Percentiles rank a stretch among this genome's conserved stretches.
These are phyloP conservation scores for Penicillium olsonii DNA, from an alignment of 2,329 filamentous ascomycete species.

Conservation along the genomic window DNA sequence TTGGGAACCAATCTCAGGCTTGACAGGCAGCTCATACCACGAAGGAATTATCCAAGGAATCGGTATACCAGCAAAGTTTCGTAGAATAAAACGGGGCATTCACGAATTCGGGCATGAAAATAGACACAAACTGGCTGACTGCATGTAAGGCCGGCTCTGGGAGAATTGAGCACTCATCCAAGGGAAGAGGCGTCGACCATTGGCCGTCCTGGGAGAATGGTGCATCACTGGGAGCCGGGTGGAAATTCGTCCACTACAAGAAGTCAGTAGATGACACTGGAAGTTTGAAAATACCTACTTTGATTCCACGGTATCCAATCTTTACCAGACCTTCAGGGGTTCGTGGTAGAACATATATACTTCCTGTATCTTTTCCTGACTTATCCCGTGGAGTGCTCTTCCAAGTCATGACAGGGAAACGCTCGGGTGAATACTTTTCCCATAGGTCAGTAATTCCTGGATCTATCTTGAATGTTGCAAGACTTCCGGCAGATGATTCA, in stretches of 20 bases:
- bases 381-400: slow-evolving; percentile 29
- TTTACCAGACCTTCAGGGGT: slow-evolving; percentile 30
- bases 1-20: no score
- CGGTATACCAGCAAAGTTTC: slow-evolving; percentile 41
- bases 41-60: slow-evolving; percentile 38
- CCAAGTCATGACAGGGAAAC: slow-evolving; percentile 37
- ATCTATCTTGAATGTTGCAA: slow-evolving; percentile 33
- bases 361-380: slow-evolving; percentile 32
- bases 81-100: slow-evolving; percentile 25
- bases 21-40: slow-evolving; percentile 12
- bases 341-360: slow-evolving; percentile 32
- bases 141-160: slow-evolving; percentile 25
- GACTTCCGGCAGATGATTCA: slow-evolving; percentile 32
- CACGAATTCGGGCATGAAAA: slow-evolving; percentile 31
- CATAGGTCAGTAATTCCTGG: slow-evolving; percentile 23
- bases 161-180: slow-evolving; percentile 17
- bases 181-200: slow-evolving; percentile 35
- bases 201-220: slow-evolving; percentile 32
- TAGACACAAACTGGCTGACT: slow-evolving; percentile 23
- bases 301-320: slow-evolving; percentile 32
- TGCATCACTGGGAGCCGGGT: slow-evolving; percentile 27
- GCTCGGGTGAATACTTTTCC: slow-evolving; percentile 37
- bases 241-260: slow-evolving; percentile 35
- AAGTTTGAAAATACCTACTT: slow-evolving; percentile 14
- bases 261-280: neutral